Evolutionary conservation across 2,329 filamentous ascomycete species (phyloP).

Genomic region (Penicillium vulpinum): DNA sequence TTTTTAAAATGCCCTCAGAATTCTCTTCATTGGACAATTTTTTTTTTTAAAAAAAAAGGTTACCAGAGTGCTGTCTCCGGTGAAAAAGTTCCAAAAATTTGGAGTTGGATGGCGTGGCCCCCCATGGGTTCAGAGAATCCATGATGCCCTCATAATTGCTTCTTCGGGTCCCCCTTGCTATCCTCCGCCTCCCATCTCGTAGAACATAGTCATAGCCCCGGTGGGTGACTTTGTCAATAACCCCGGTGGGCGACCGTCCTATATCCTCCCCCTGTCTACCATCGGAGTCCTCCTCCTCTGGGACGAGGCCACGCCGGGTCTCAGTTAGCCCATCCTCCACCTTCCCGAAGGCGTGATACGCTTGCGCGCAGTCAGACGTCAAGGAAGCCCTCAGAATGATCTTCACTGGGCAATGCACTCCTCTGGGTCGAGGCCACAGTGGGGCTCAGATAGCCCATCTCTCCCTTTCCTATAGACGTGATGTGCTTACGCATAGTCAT

Average conservation of each 20-base stretch:
- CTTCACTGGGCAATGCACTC: neutral
- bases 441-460: neutral
- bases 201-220: neutral
- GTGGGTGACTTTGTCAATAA: neutral
- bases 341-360: neutral
- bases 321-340: constrained; percentile 1
- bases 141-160: neutral
- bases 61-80: constrained; percentile 1
- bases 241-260: neutral
- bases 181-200: neutral
- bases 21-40: neutral
- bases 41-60: neutral
- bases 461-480: no score
- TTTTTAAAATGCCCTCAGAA: neutral
- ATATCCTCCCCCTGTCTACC: neutral
- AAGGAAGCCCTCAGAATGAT: neutral
- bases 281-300: neutral
- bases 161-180: neutral
- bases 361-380: neutral
- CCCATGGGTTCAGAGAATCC: neutral
- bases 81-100: constrained; percentile 1
- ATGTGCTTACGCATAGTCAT: no score
- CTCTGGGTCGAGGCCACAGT: neutral
- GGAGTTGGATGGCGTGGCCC: neutral
- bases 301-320: neutral